Conservation (phyloP, 2,329 filamentous ascomycete genomes). For the Penicillium sp. region DNA sequence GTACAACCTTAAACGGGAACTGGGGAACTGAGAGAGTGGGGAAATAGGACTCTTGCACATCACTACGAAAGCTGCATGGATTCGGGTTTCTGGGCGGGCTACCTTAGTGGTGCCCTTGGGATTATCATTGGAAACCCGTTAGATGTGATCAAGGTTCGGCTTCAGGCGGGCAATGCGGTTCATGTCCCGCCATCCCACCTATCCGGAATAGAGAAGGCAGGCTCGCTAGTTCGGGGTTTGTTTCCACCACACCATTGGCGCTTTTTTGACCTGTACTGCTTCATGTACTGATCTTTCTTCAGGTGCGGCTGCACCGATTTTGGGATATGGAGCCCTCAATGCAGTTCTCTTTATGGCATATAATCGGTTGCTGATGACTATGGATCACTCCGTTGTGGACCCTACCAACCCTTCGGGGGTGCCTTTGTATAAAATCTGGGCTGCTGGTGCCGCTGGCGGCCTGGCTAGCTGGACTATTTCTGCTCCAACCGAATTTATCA, state of each 20-base stretch:
- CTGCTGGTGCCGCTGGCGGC: constrained; percentile 78
- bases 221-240: constrained; percentile 43
- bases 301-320: constrained; percentile 80
- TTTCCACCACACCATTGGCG: neutral
- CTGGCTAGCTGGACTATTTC: constrained; percentile 83
- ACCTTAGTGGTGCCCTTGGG: constrained; percentile 79
- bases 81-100: constrained; percentile 92
- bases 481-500: constrained; percentile 86
- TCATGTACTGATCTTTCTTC: constrained; percentile 9
- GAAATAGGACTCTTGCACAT: constrained; percentile 1
- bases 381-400: constrained; percentile 50
- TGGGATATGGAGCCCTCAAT: constrained; percentile 89
- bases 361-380: constrained; percentile 72
- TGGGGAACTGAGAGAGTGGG: constrained; percentile 8
- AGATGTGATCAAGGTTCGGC: constrained; percentile 74
- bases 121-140: constrained; percentile 90
- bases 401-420: constrained; percentile 46
- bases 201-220: constrained; percentile 35
- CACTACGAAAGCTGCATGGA: constrained; percentile 1
- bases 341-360: constrained; percentile 88
- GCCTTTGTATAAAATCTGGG: constrained; percentile 68
- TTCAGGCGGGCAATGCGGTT: constrained; percentile 63
- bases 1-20: neutral
- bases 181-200: constrained; percentile 24
- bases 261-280: neutral